Evolutionary conservation across 2,329 filamentous ascomycete species (phyloP), one percentile per base, ranked within the genome.

Genomic region (Cladosporium oxysporum): DNA sequence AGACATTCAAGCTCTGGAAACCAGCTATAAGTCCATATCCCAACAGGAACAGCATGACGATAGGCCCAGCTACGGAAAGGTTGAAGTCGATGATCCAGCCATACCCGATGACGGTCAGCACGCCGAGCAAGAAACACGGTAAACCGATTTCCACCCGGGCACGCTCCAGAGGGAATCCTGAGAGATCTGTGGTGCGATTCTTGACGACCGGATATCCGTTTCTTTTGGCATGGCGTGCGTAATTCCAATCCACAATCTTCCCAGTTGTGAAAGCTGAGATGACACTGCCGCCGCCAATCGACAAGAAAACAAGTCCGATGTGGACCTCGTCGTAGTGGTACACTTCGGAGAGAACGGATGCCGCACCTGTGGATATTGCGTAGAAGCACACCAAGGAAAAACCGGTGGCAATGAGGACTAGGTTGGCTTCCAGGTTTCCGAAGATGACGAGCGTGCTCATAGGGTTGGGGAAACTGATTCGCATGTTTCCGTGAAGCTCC

Each of bases 1-100:
- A 71, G 0, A 83, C 82, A 61, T 80, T 82, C 8, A 81, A 73
- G 3, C 78, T 76, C 61, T 83, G 81, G 61, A 79, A 82, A 0
- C 77, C 75, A 0, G 77, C 78, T 6, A 77, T 79, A 21, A 82
- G 70, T 12, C 75, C 73, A 58, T 79, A 77, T 29, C 73, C 74
- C 18, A 75, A 55, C 28, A 76, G 21, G 65, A 73, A 75, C 2
- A 74, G 66, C 28, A 74, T 64, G 33, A 75, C 66, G 18, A 74
- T 61, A 1, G 74, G 72, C 0, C 69, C 73, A 0, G 74, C 74
- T 11, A 76, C 63, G 2, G 69, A 71, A 12, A 72, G 66, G 29
- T 72, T 70, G 62, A 69, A 65, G 18, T 81, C 66, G 37, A 83
- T 68, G 41, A 77, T 74, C 79, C 80, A 82, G 6, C 79, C 80